These are phyloP conservation scores for Cyclotella baltica DNA, from an alignment of 108 stramenopile genomes.

Conservation along the genomic window DNA sequence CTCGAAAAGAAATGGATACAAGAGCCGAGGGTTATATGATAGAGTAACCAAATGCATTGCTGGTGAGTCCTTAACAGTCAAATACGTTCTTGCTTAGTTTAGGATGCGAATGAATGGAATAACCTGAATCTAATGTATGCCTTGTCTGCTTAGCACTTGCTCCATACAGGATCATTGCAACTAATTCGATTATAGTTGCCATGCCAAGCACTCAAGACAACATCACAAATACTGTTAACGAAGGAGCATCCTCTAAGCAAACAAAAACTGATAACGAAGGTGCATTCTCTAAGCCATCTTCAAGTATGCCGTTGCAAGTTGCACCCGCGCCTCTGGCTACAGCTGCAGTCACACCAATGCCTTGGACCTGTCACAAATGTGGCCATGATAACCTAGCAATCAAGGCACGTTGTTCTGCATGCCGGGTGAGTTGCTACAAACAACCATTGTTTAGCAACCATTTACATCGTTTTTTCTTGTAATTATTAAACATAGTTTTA, in stretches of 20 bases:
- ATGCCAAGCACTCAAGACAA: not conserved
- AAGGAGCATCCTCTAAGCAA: too few relatives aligned
- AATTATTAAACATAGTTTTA: not conserved
- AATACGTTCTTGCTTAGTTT: too few relatives aligned
- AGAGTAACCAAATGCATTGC: conserved; percentile 12
- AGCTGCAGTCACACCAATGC: not conserved
- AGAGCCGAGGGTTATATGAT: conserved; percentile 4
- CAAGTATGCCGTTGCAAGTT: not conserved
- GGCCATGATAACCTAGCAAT: not conserved
- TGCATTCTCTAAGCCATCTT: not conserved
- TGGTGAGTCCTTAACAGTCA: not conserved
- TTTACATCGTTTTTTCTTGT: too few relatives aligned
- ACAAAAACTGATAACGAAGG: too few relatives aligned
- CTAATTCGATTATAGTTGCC: not conserved
- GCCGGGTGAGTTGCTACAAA: not conserved
- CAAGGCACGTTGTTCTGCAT: not conserved
- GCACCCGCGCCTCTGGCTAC: too few relatives aligned
- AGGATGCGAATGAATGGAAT: not conserved
- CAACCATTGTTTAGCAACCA: too few relatives aligned
- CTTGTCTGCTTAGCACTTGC: not conserved
- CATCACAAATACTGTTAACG: not conserved
- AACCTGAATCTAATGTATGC: not conserved
- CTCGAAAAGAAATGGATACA: conserved; percentile 11
- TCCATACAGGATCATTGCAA: not conserved
- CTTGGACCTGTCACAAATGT: conserved; percentile 9